Base-by-base conservation (phyloP, 805 yeast genomes). In the Wickerhamiella nectarea region DNA sequence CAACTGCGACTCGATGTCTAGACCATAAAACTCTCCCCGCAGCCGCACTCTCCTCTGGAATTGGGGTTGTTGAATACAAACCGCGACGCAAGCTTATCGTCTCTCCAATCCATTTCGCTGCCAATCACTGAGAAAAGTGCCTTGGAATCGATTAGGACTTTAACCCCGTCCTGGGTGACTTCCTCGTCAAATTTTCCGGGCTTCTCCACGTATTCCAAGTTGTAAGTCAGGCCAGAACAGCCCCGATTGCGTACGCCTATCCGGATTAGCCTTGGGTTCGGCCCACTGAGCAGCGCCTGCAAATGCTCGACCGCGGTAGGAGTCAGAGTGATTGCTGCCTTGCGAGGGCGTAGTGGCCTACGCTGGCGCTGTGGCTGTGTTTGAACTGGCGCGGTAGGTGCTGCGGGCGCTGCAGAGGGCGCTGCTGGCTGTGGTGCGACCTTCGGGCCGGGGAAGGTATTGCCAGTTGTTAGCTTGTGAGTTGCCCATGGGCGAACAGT, bases 1-100 rank as follows among this genome's bases (percentile, higher is more conserved):
- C n/a, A n/a, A n/a, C n/a, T n/a, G n/a, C n/a, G n/a, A n/a, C n/a
- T n/a, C n/a, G 29, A n/a, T n/a, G 29, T 11, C 29, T 66, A 87
- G 7, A 89, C 95, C 95, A 87, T 91, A 62, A 91, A 91, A 4
- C 95, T 84, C 66, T 91, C 98, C 44, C 98, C 98, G 63, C 98
- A 91, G 10, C 98, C 98, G 65, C 98, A 91, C 40, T 94, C 83
- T 25, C 97, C 98, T 67, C 89, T 91, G 33, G 94, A 81, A 64
- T 91, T 91, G 50, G 98, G 98, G 62, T 91, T 91, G 59, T 73
- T 80, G 70, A 91, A 91, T 15, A 91, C 85, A 60, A 91, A 91
- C 56, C 93, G 74, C 11, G 91, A 78, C 25, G 86, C 74, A 50
- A 91, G 68, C 61, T 85, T 87, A 57, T 91, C 95, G 57, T 91